Conservation (phyloP, 345 rosid species). For the Camelina hispida region DNA sequence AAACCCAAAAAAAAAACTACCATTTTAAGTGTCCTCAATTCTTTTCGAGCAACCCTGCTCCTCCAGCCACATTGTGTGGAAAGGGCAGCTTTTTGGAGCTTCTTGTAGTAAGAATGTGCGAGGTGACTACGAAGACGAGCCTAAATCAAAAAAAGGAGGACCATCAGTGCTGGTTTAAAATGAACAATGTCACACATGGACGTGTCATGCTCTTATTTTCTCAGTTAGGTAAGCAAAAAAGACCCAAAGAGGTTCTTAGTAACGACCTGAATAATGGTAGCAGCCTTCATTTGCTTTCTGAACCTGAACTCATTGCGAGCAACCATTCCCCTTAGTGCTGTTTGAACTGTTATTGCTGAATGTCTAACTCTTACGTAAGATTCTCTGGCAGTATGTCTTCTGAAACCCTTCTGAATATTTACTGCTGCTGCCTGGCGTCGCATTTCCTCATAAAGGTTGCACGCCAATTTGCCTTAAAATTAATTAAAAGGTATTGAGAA, state of each 20-base stretch:
- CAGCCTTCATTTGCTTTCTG: constrained; percentile 92
- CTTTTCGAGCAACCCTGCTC: constrained; percentile 89
- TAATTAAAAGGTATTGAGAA: constrained; percentile 27
- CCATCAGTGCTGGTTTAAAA: constrained; percentile 26
- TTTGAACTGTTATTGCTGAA: constrained; percentile 78
- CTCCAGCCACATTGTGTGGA: constrained; percentile 97
- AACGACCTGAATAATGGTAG: constrained; percentile 83
- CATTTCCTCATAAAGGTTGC: constrained; percentile 82
- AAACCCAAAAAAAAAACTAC: constrained; percentile 47
- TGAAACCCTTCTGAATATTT: constrained; percentile 89
- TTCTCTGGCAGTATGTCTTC: constrained; percentile 64
- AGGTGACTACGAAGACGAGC: constrained; percentile 74
- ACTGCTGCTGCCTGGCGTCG: constrained; percentile 86
- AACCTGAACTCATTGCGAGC: constrained; percentile 94
- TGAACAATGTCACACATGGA: constrained; percentile 9
- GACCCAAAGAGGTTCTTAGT: constrained; percentile 28
- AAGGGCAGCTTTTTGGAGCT: constrained; percentile 81
- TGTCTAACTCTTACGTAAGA: constrained; percentile 58
- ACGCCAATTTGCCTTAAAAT: constrained; percentile 73
- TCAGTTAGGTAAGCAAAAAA: constrained; percentile 29
- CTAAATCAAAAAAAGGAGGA: constrained; percentile 52
- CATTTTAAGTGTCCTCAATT: constrained; percentile 92
- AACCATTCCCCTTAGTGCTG: constrained; percentile 90
- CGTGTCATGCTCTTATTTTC: constrained; percentile 5
- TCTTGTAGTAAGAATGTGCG: constrained; percentile 79